Percentiles rank a stretch among this genome's conserved stretches.
Conservation (phyloP, 2,329 filamentous ascomycete genomes). For the Pseudofabraea citricarpa region DNA sequence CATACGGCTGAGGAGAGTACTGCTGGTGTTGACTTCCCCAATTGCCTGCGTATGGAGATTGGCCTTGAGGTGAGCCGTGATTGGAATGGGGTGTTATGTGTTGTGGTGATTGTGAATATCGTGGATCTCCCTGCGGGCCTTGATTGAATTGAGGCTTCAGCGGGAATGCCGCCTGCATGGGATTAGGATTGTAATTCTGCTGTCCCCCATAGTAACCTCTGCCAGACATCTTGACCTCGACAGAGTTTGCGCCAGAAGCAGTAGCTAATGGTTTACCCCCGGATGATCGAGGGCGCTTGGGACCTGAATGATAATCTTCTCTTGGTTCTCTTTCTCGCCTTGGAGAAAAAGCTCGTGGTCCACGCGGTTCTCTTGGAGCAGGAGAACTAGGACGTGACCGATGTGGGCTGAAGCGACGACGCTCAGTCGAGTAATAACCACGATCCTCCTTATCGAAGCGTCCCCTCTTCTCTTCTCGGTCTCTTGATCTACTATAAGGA, state of each 20-base stretch:
- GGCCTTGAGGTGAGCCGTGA: conserved; percentile 56
- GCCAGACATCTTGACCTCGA: conserved; percentile 31
- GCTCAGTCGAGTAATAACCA: too few species aligned
- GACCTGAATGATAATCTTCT: conserved; percentile 22
- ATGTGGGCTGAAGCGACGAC: too few species aligned
- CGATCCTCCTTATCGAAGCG: conserved; percentile 16
- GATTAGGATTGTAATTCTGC: conserved; percentile 30
- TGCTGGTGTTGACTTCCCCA: conserved; percentile 41
- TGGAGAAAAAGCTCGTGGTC: conserved; percentile 19
- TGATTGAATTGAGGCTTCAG: conserved; percentile 31
- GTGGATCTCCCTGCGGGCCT: conserved; percentile 26
- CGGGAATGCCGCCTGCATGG: conserved; percentile 31
- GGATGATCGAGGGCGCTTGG: conserved; percentile 11
- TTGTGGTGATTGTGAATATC: conserved; percentile 54
- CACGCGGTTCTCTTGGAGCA: conserved; percentile 20
- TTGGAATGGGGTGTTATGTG: conserved; percentile 49
- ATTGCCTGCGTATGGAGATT: conserved; percentile 55
- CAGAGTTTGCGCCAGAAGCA: conserved; percentile 30
- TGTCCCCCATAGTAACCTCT: conserved; percentile 28
- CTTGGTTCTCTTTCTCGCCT: conserved; percentile 14
- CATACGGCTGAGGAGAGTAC: conserved; percentile 46
- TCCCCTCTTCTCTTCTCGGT: conserved; percentile 17
- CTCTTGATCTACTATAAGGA: conserved; percentile 14
- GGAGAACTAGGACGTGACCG: conserved; percentile 18
- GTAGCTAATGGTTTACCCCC: conserved; percentile 13